Conservation (phyloP, 2,329 filamentous ascomycete species). For the Fusarium torulosum region DNA sequence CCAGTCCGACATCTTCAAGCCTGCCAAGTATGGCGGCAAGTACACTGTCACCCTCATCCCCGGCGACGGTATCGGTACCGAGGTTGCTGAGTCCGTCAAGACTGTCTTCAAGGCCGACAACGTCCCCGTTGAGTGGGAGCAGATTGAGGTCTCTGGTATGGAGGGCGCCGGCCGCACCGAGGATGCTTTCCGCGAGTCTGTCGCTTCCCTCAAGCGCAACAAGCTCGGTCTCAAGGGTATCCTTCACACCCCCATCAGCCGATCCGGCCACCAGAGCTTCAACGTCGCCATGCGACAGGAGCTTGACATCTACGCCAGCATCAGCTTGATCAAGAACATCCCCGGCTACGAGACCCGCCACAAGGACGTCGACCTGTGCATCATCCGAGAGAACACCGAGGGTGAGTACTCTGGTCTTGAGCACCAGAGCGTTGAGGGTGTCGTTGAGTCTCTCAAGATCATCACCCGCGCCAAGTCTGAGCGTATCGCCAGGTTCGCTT, state of each 20-base stretch:
- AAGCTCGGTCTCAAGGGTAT: constrained; percentile 99
- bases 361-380: constrained; percentile 97
- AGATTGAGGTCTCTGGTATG: constrained; percentile 94
- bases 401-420: constrained; percentile 99
- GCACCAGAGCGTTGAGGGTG: constrained; percentile 95
- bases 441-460: constrained; percentile 99
- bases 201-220: constrained; percentile 96
- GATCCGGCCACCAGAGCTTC: constrained; percentile 98
- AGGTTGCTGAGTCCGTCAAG: constrained; percentile 98
- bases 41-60: constrained; percentile 99
- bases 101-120: constrained; percentile 99
- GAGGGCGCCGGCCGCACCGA: constrained; percentile 86
- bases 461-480: constrained; percentile 99
- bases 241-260: constrained; percentile 95
- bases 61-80: constrained; percentile 97
- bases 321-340: constrained; percentile 99
- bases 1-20: constrained; percentile 97
- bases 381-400: constrained; percentile 99
- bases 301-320: constrained; percentile 98
- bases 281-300: constrained; percentile 99
- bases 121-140: constrained; percentile 98
- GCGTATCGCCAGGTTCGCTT: constrained; percentile 99
- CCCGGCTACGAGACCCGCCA: constrained; percentile 98
- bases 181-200: constrained; percentile 94
- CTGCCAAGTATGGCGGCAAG: constrained; percentile 98